These are phyloP conservation scores for Termitomyces heimii DNA, from an alignment of 768 basidiomycete species.

Conservation along the genomic window DNA sequence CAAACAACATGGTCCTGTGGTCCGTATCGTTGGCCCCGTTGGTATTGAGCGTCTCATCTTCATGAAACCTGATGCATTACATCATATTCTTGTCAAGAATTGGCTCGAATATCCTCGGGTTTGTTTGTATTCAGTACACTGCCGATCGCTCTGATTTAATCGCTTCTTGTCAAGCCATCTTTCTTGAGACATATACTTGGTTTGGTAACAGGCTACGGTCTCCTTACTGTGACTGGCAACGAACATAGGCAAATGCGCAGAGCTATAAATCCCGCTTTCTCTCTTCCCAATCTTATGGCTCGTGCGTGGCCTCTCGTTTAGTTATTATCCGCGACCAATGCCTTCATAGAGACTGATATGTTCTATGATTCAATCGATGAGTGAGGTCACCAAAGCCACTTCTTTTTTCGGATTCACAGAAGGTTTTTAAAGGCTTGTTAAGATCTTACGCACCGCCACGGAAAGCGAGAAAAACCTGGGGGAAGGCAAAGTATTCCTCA, in stretches of 20 bases:
- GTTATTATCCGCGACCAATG: not conserved
- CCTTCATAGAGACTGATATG: constrained; percentile 32
- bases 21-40: constrained; percentile 39
- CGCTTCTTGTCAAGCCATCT: constrained; percentile 24
- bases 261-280: constrained; percentile 48
- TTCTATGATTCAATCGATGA: constrained; percentile 41
- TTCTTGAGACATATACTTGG: constrained; percentile 38
- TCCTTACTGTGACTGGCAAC: constrained; percentile 42
- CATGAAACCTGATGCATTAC: constrained; percentile 35
- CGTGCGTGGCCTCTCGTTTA: constrained; percentile 18
- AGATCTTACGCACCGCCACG: constrained; percentile 28
- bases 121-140: constrained; percentile 14
- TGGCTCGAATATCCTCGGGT: constrained; percentile 43
- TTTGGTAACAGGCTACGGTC: constrained; percentile 36
- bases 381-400: constrained; percentile 17
- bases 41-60: constrained; percentile 41
- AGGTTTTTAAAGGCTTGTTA: constrained; percentile 22
- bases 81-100: constrained; percentile 34
- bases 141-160: not conserved
- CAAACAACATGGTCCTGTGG: constrained; percentile 37
- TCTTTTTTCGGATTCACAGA: not conserved
- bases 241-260: constrained; percentile 46
- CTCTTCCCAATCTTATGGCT: constrained; percentile 34
- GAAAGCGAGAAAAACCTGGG: constrained; percentile 15
- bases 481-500: constrained; percentile 24